Conservation (phyloP, 768 basidiomycete species). For the Galerina marginata region DNA sequence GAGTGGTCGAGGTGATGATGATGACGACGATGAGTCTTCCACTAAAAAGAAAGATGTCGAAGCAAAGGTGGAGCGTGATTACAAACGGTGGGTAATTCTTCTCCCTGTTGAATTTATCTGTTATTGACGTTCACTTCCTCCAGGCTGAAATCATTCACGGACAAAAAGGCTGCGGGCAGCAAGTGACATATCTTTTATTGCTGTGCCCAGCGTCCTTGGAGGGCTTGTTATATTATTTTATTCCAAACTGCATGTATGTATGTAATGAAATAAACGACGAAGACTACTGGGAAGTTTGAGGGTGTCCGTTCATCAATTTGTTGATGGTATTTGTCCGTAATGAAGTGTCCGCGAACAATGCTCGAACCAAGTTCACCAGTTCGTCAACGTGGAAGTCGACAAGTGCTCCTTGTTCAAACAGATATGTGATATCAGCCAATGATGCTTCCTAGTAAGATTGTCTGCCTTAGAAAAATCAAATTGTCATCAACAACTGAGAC, state of each 20-base stretch:
- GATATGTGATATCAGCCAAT: conserved; percentile 88
- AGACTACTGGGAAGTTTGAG: conserved; percentile 28
- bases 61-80: conserved; percentile 55
- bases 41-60: conserved; percentile 40
- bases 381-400: conserved; percentile 91
- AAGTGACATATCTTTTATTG: conserved; percentile 1
- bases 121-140: not conserved
- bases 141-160: conserved; percentile 50
- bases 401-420: conserved; percentile 89
- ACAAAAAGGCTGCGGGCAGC: conserved; percentile 38
- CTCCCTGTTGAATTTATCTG: not conserved
- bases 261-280: conserved; percentile 5
- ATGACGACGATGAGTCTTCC: conserved; percentile 38
- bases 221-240: not conserved
- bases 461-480: not conserved
- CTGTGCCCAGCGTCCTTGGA: not conserved
- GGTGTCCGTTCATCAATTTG: conserved; percentile 70
- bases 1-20: conserved; percentile 26
- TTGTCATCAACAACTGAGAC: conserved; percentile 31
- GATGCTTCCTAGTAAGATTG: conserved; percentile 75
- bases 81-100: conserved; percentile 50
- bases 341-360: conserved; percentile 87
- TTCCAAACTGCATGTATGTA: not conserved
- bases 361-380: conserved; percentile 78
- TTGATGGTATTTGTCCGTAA: conserved; percentile 82